Evolutionary conservation across 1,139 yeast genomes (phyloP).

Genomic region (Chernovozyma sophiae-reginae): DNA sequence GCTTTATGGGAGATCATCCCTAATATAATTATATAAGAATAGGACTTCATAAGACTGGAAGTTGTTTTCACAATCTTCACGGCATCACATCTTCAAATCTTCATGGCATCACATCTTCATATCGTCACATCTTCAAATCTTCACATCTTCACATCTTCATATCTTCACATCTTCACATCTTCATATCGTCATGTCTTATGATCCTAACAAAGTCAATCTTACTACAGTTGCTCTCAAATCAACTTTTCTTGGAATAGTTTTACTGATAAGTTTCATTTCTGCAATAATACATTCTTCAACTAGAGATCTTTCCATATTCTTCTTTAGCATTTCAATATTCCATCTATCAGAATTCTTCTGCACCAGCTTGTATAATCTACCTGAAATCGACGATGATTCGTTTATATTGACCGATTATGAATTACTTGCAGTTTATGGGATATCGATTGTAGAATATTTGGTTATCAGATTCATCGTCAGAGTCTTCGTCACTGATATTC

Average conservation of each 20-base stretch:
- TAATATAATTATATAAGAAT: no score
- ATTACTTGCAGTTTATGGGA: conserved; percentile 59
- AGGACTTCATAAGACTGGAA: no score
- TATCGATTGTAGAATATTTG: conserved; percentile 23
- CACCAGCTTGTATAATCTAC: conserved; percentile 70
- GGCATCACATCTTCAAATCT: no score
- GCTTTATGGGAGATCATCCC: no score
- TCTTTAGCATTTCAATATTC: conserved; percentile 53
- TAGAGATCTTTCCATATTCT: conserved; percentile 33
- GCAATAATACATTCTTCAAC: conserved; percentile 7
- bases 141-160: no score
- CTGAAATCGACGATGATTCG: conserved; percentile 67
- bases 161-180: no score
- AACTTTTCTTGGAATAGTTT: conserved; percentile 25
- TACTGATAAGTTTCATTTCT: conserved; percentile 15
- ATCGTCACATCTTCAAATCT: no score
- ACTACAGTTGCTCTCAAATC: conserved; percentile 32
- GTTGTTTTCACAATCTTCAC: no score
- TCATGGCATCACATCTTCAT: no score
- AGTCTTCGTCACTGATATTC: neutral
- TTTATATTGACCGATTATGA: conserved; percentile 72
- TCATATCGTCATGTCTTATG: conserved; percentile 15
- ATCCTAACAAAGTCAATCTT: conserved; percentile 27
- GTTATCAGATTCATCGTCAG: conserved; percentile 5
- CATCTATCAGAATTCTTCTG: conserved; percentile 78